Evolutionary conservation across 495 filamentous ascomycete species (phyloP), one percentile per base, ranked within the genome.

Genomic region (Neurospora sp.): DNA sequence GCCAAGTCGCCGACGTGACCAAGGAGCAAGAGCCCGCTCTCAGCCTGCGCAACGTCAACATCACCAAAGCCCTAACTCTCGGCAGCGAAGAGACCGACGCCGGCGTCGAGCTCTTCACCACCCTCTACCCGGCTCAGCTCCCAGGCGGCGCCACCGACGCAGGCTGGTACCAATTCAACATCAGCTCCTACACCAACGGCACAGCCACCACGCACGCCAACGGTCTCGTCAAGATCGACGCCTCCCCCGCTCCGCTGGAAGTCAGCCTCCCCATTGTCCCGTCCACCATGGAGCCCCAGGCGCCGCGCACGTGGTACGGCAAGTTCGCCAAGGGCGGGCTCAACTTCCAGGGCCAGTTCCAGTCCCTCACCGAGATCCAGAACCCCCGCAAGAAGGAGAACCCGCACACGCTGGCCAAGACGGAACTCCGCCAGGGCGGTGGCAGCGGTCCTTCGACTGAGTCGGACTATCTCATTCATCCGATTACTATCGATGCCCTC

Each of bases 391-490:
- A 65, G 53, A 65, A 65, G 14, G 53, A 65, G 53, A 65, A 65
- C 53, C 10, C 53, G 27, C 53, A 35, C 53, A 65, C 53, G 27
- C 27, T 65, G 53, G 53, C 53, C 3, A 65, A 65, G 53, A 35
- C 53, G 12, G 53, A 65, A 8, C 53, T 81, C 35, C 72, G 48
- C 10, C 81, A 78, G 76, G 78, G 81, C 37, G 74, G 73, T 18
- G 74, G n/a, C n/a, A 68, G 8, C 48, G 61, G 10, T 20, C 77
- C 0, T 70, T 78, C 14, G 79, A 73, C 40, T 71, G 74, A 35
- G 75, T 81, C 42, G 74, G 79, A 53, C 65, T 76, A 22, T 22
- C 73, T 81, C 61, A 78, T 85, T 40, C 84, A 85, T 45, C 84
- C 84, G 3, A 75, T 76, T 0, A 72, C 82, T 38, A 76, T 86